phyloP scores from a whole-genome alignment of 2,329 filamentous ascomycete species.

The Neospermospora avenae region DNA sequence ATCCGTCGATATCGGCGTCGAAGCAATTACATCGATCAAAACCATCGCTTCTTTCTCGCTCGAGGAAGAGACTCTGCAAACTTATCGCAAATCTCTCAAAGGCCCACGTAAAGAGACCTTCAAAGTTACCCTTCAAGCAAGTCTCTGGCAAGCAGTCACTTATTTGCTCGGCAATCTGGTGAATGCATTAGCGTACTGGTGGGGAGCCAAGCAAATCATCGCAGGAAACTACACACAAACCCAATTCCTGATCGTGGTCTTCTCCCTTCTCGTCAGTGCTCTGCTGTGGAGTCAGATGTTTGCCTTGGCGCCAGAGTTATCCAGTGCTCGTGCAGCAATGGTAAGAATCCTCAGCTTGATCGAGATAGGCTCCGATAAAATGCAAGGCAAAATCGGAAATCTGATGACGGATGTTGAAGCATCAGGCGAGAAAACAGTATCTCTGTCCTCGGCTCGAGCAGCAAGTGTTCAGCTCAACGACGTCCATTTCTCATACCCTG shows the following conservation, averaged over 20 bases:
- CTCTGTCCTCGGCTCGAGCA: constrained; percentile 5
- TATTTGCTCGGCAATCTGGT: constrained; percentile 62
- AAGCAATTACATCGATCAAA: constrained; percentile 63
- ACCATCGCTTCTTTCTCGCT: constrained; percentile 56
- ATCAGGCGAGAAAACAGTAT: constrained; percentile 29
- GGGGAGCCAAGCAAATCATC: constrained; percentile 69
- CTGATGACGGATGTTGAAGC: constrained; percentile 41
- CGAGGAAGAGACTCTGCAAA: constrained; percentile 49
- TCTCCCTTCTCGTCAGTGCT: constrained; percentile 68
- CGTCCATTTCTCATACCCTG: constrained; percentile 64
- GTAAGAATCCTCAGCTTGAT: constrained; percentile 54
- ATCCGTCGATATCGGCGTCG: constrained; percentile 55
- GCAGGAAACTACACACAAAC: constrained; percentile 59
- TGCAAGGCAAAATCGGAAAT: constrained; percentile 18
- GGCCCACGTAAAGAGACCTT: constrained; percentile 53
- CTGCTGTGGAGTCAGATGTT: constrained; percentile 74
- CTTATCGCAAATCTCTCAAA: constrained; percentile 53
- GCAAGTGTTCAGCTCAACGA: constrained; percentile 49
- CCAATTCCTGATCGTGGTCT: constrained; percentile 71
- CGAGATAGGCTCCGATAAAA: constrained; percentile 38
- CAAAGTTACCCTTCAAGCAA: constrained; percentile 37
- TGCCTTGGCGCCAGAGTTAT: constrained; percentile 68
- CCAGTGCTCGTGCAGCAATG: constrained; percentile 59
- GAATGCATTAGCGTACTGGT: constrained; percentile 76
- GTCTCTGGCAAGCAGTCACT: constrained; percentile 55